Conservation (phyloP, 495 filamentous ascomycete genomes). For the Astrothelium subdiscretum region DNA sequence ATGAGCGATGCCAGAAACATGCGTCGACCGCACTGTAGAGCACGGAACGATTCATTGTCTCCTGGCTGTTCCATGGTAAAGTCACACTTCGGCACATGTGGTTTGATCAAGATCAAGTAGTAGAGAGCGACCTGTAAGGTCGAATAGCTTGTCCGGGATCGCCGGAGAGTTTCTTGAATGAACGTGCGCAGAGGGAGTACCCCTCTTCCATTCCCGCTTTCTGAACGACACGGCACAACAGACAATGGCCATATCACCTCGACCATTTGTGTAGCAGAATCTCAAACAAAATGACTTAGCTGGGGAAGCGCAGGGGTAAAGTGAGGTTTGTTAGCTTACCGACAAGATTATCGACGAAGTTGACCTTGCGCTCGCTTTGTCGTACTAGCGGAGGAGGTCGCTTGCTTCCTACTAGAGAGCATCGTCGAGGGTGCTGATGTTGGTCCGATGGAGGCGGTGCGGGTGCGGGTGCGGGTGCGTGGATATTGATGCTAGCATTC, state of each 20-base stretch:
- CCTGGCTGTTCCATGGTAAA: constrained; percentile 81
- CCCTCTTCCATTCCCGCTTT: constrained; percentile 39
- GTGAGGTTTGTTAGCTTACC: constrained; percentile 54
- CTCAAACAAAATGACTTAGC: constrained; percentile 42
- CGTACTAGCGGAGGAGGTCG: constrained; percentile 72
- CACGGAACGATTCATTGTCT: constrained; percentile 59
- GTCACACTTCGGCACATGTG: constrained; percentile 70
- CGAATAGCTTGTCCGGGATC: constrained; percentile 92
- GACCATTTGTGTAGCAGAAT: constrained; percentile 94
- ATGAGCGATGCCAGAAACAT: constrained; percentile 96
- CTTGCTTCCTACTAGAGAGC: constrained; percentile 34
- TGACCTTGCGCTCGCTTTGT: constrained; percentile 86
- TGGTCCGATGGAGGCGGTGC: constrained; percentile 44
- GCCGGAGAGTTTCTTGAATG: constrained; percentile 90
- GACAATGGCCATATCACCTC: constrained; percentile 93
- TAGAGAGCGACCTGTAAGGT: constrained; percentile 94
- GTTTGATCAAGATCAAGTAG: constrained; percentile 87
- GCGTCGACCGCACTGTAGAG: constrained; percentile 88
- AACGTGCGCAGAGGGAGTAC: constrained; percentile 88
- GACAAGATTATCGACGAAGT: constrained; percentile 95
- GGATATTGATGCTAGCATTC: constrained; percentile 8
- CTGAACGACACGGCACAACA: constrained; percentile 42
- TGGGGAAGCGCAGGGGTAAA: constrained; percentile 8
- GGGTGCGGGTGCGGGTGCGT: constrained; percentile 12
- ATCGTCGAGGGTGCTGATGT: constrained; percentile 71